phyloP scores from a whole-genome alignment of 148 eudicot genomes.

The Silene uniflora region DNA sequence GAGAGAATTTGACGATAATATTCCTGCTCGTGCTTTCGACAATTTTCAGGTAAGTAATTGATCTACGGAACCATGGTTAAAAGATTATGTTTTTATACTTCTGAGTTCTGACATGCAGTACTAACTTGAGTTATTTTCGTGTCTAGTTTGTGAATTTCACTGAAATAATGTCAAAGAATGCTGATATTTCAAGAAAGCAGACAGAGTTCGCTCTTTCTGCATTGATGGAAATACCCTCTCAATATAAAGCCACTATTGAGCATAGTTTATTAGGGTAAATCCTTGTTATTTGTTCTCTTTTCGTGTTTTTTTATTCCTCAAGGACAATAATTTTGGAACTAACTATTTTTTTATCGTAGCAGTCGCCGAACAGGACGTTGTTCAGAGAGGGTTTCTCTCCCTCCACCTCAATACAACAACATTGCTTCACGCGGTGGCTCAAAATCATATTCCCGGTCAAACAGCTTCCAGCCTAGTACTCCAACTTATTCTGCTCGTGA shows the following conservation, averaged over 20 bases:
- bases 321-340: not conserved
- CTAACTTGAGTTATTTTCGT: constrained; percentile 7
- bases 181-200: constrained; percentile 61
- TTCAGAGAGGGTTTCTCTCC: constrained; percentile 66
- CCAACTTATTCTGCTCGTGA: constrained; percentile 36
- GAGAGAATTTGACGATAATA: constrained; percentile 95
- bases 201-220: constrained; percentile 92
- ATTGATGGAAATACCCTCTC: constrained; percentile 95
- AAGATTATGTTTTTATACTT: constrained; percentile 4
- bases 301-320: no score
- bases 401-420: constrained; percentile 66
- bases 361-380: constrained; percentile 53
- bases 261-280: constrained; percentile 79
- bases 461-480: constrained; percentile 48
- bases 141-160: constrained; percentile 92
- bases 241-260: constrained; percentile 92
- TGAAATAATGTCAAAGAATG: constrained; percentile 79
- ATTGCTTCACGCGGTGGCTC: constrained; percentile 36
- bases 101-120: not conserved
- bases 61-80: constrained; percentile 9
- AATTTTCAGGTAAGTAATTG: constrained; percentile 76
- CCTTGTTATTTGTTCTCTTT: not conserved
- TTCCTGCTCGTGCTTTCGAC: constrained; percentile 93
- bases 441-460: constrained; percentile 45
- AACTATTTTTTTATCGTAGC: constrained; percentile 25